A percentile compares a stretch with the other conserved stretches of the same genome.
phyloP scores from a whole-genome alignment of 2,329 filamentous ascomycete genomes.

The Trichophyton benhamiae region DNA sequence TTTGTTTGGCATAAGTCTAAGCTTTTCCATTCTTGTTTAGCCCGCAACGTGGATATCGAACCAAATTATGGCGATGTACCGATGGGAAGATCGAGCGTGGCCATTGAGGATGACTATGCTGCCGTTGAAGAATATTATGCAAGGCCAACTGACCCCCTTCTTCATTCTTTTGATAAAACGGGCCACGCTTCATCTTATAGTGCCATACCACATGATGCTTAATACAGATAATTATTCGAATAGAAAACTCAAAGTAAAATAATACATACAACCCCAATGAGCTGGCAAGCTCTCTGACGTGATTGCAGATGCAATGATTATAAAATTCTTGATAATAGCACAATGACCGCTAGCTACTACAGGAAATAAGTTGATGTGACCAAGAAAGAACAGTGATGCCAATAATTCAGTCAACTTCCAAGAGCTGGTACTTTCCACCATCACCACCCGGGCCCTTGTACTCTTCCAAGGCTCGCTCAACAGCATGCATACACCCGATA shows the following conservation, averaged over 20 bases:
- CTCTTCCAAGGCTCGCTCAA: slow-evolving; percentile 60
- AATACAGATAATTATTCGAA: neutral
- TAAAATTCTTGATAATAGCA: neutral
- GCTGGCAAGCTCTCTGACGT: neutral
- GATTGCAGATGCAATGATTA: neutral
- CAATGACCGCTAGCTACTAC: neutral
- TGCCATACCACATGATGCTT: neutral
- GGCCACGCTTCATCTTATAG: neutral
- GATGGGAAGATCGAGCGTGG: neutral
- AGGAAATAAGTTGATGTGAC: neutral
- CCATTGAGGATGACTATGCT: neutral
- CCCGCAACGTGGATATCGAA: neutral
- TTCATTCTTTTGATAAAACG: neutral
- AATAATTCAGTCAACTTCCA: slow-evolving; percentile 25
- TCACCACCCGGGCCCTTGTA: slow-evolving; percentile 24
- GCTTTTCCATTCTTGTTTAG: neutral
- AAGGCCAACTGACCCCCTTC: neutral
- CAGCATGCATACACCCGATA: slow-evolving; percentile 61
- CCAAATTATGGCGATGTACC: neutral
- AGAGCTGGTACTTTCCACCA: slow-evolving; percentile 25
- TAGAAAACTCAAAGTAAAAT: neutral
- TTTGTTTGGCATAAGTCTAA: slow-evolving; percentile 45
- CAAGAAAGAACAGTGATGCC: neutral
- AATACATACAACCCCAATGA: neutral
- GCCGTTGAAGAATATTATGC: neutral